These are phyloP conservation scores for Malassezia vespertilionis DNA, from an alignment of 1,284 basidiomycete genomes.

Conservation along the genomic window DNA sequence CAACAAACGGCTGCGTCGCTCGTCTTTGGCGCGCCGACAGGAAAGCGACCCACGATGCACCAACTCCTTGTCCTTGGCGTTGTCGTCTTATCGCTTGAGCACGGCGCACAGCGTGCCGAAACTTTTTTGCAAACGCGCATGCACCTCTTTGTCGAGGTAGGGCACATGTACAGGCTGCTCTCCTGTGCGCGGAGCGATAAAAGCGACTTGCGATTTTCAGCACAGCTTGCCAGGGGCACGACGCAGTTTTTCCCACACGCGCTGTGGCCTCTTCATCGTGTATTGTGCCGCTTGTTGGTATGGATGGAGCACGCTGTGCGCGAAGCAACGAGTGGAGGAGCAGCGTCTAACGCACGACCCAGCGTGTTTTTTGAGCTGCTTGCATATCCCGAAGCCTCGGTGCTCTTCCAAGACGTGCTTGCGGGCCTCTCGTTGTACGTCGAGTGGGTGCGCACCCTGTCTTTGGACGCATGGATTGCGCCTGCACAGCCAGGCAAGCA, in stretches of 20 bases:
- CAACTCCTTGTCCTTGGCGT: neutral
- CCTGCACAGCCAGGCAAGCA: too few relatives aligned
- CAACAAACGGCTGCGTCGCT: neutral
- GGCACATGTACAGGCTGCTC: constrained; percentile 1
- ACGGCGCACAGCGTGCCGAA: neutral
- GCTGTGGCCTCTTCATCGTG: too few relatives aligned
- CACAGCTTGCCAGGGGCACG: neutral
- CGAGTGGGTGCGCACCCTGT: neutral
- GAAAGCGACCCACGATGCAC: neutral
- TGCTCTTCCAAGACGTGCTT: constrained; percentile 1
- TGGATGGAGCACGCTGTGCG: too few relatives aligned
- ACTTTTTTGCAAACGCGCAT: neutral
- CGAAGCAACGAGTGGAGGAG: too few relatives aligned
- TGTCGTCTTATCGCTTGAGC: neutral
- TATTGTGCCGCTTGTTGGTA: too few relatives aligned
- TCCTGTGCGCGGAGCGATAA: constrained; percentile 3
- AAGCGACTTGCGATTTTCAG: neutral
- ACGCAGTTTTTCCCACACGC: neutral
- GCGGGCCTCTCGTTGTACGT: neutral
- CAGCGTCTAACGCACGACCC: neutral
- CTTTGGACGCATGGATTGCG: neutral
- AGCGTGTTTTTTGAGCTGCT: constrained; percentile 7
- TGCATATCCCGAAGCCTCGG: neutral
- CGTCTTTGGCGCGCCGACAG: neutral
- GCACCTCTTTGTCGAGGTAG: neutral